Evolutionary conservation across 1,284 basidiomycete genomes (phyloP).

Genomic region (Lentinula novae-zelandiae): DNA sequence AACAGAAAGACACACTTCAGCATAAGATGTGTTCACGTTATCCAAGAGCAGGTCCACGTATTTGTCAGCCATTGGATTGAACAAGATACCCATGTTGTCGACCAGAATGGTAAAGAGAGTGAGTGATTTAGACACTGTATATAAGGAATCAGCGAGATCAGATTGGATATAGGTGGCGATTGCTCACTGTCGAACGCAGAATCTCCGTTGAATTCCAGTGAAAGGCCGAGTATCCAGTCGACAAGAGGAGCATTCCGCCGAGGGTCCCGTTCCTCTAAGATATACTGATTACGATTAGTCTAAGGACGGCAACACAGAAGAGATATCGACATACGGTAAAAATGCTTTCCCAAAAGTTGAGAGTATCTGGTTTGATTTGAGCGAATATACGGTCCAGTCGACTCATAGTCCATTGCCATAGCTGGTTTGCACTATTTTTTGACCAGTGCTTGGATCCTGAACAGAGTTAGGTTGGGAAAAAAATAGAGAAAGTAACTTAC

Average conservation of each 20-base stretch:
- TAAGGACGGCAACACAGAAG: not conserved
- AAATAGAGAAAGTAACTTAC: slow-evolving; percentile 10
- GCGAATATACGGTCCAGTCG: slow-evolving; percentile 70
- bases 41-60: slow-evolving; percentile 73
- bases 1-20: slow-evolving; percentile 54
- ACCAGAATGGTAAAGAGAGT: slow-evolving; percentile 56
- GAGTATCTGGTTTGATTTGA: slow-evolving; percentile 83
- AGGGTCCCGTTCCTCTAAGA: slow-evolving; percentile 79
- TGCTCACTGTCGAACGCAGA: slow-evolving; percentile 71
- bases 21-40: slow-evolving; percentile 78
- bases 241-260: slow-evolving; percentile 78
- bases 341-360: slow-evolving; percentile 69
- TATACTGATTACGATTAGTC: slow-evolving; percentile 40
- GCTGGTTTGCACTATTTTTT: slow-evolving; percentile 45
- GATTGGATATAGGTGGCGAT: not conserved
- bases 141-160: not conserved
- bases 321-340: slow-evolving; percentile 44
- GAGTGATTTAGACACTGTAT: slow-evolving; percentile 66
- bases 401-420: slow-evolving; percentile 84
- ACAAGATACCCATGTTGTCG: slow-evolving; percentile 57
- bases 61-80: slow-evolving; percentile 62
- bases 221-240: slow-evolving; percentile 76
- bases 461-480: not conserved
- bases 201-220: slow-evolving; percentile 77
- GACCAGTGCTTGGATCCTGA: slow-evolving; percentile 92